A percentile compares a stretch with the other conserved stretches of the same genome.
These are phyloP conservation scores for Nigrograna mackinnonii DNA, from an alignment of 2,329 filamentous ascomycete species.

Conservation along the genomic window DNA sequence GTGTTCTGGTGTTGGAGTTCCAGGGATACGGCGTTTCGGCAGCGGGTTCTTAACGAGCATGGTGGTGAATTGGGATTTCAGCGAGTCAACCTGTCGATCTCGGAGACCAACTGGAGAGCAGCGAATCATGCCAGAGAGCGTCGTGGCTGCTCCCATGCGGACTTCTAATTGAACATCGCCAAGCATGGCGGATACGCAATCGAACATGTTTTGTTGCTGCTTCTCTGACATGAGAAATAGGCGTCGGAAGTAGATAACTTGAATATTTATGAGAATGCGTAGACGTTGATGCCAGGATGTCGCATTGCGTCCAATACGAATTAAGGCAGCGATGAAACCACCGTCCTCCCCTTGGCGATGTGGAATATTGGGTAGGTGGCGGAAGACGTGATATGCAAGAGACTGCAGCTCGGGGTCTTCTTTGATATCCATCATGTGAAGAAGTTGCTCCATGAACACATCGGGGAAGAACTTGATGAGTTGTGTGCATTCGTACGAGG, in stretches of 20 bases:
- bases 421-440: constrained; percentile 99
- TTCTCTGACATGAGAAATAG: constrained; percentile 80
- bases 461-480: constrained; percentile 89
- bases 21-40: constrained; percentile 66
- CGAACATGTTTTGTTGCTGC: constrained; percentile 81
- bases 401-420: constrained; percentile 95
- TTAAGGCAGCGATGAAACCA: constrained; percentile 81
- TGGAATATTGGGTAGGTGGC: constrained; percentile 92
- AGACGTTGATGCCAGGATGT: constrained; percentile 94
- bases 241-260: constrained; percentile 96
- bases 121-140: constrained; percentile 94
- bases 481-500: constrained; percentile 89
- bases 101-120: constrained; percentile 86
- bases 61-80: constrained; percentile 79
- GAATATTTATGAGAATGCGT: constrained; percentile 95
- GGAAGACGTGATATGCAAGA: constrained; percentile 94
- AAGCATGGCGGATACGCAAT: constrained; percentile 94
- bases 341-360: constrained; percentile 85
- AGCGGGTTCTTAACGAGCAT: constrained; percentile 83
- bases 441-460: constrained; percentile 84
- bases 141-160: constrained; percentile 87
- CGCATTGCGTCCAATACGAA: constrained; percentile 83
- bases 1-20: constrained; percentile 71
- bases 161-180: constrained; percentile 92
- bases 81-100: constrained; percentile 72